Percentiles rank a stretch among this genome's conserved stretches.
Evolutionary conservation across 306 rosid genomes (phyloP).

Genomic region (Quercus engelmannii): DNA sequence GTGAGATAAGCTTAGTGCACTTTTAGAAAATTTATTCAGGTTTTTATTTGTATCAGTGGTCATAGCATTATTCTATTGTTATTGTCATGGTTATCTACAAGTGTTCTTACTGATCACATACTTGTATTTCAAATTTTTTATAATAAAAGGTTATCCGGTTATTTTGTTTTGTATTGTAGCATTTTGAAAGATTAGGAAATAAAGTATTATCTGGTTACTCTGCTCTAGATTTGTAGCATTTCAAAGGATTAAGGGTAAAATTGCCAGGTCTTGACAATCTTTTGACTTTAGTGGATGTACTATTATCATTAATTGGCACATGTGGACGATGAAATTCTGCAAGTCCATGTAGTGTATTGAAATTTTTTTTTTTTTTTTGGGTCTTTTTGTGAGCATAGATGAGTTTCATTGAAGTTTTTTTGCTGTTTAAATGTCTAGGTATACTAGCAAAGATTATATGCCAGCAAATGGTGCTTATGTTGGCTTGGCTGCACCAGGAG

Average conservation of each 20-base stretch:
- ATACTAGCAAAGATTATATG: conserved; percentile 30
- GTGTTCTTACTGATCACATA: neutral
- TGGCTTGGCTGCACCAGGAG: conserved; percentile 54
- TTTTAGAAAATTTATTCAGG: neutral
- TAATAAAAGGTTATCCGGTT: neutral
- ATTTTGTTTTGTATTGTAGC: neutral
- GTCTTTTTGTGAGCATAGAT: neutral
- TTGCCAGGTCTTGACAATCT: neutral
- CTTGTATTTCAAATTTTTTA: neutral
- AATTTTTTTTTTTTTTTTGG: no score
- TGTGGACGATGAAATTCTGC: neutral
- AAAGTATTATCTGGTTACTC: neutral
- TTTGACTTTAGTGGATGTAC: neutral
- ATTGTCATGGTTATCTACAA: neutral
- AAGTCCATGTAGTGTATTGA: neutral
- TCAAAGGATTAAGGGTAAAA: neutral
- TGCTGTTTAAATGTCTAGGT: conserved; percentile 33
- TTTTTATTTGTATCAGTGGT: neutral
- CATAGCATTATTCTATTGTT: neutral
- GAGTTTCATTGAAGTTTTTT: neutral
- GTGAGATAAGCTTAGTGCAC: conserved; percentile 15
- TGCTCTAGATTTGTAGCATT: neutral
- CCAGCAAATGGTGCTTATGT: conserved; percentile 44
- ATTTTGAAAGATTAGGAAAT: neutral
- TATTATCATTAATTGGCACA: neutral